A percentile compares a stretch with the other conserved stretches of the same genome.
Conservation (phyloP, 2,329 filamentous ascomycete species). For the Podosphaera aphanis region DNA sequence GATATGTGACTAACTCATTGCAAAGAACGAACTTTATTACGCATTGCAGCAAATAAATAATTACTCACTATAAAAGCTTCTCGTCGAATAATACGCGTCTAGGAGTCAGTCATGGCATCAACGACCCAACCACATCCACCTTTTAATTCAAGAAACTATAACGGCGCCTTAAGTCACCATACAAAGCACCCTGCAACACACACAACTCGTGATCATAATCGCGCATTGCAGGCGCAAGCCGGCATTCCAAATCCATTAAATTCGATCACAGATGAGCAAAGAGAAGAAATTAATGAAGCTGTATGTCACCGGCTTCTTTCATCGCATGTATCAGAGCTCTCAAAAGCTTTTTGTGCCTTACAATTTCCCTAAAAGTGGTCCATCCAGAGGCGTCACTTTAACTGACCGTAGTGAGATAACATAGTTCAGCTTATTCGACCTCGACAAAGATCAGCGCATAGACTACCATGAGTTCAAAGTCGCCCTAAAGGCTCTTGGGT, state of each 20-base stretch:
- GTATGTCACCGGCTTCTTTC: conserved; percentile 28
- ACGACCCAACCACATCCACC: conserved; percentile 23
- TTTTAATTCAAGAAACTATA: conserved; percentile 22
- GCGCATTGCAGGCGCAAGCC: conserved; percentile 16
- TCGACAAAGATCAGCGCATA: conserved; percentile 80
- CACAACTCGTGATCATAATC: conserved; percentile 18
- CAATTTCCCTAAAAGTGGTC: neutral
- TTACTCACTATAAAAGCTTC: too few species aligned
- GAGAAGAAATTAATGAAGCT: conserved; percentile 82
- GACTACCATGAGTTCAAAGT: conserved; percentile 98
- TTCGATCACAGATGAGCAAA: conserved; percentile 61
- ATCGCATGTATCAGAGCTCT: neutral
- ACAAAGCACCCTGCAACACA: conserved; percentile 27
- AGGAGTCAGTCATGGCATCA: conserved; percentile 18
- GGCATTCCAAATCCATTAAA: conserved; percentile 8
- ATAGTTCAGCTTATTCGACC: conserved; percentile 84
- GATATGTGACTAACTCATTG: too few species aligned
- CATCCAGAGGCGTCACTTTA: neutral
- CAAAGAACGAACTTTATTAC: too few species aligned
- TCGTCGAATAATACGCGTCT: too few species aligned
- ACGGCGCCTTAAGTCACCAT: conserved; percentile 18
- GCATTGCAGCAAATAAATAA: too few species aligned
- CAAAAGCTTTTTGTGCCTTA: neutral
- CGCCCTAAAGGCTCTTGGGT: conserved; percentile 82
- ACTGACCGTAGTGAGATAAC: neutral